These are phyloP conservation scores for Aquilaria sinensis DNA, from an alignment of 345 rosid species.

Conservation along the genomic window DNA sequence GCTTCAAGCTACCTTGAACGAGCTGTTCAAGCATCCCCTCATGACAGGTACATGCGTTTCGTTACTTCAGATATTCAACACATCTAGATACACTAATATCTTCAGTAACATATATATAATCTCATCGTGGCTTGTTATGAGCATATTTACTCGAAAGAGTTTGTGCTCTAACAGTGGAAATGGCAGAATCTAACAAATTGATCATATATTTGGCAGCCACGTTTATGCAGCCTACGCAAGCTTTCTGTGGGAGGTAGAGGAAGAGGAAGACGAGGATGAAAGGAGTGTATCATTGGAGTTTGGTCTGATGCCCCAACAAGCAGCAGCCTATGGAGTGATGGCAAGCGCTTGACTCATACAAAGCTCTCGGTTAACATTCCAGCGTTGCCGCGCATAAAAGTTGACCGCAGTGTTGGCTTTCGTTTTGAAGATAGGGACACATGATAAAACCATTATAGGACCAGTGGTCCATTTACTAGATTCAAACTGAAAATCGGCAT, in stretches of 20 bases:
- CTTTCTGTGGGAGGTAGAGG: conserved; percentile 53
- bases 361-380: too few species aligned
- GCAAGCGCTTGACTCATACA: conserved; percentile 1
- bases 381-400: too few species aligned
- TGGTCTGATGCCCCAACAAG: neutral
- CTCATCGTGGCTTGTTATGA: neutral
- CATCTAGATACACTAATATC: too few species aligned
- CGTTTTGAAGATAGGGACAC: too few species aligned
- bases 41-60: conserved; percentile 25
- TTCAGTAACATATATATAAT: too few species aligned
- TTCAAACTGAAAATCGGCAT: too few species aligned
- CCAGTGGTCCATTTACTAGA: too few species aligned
- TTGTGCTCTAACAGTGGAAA: neutral
- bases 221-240: conserved; percentile 57
- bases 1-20: conserved; percentile 40
- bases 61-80: too few species aligned
- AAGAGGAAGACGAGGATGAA: conserved; percentile 12
- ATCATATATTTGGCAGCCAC: conserved; percentile 23
- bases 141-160: neutral
- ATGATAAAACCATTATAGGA: too few species aligned
- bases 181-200: neutral
- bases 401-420: too few species aligned
- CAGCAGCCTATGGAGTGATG: neutral
- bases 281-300: conserved; percentile 7
- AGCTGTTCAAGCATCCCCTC: conserved; percentile 46